Evolutionary conservation across 2,329 filamentous ascomycete genomes (phyloP).

Genomic region (Botrytis galanthina): DNA sequence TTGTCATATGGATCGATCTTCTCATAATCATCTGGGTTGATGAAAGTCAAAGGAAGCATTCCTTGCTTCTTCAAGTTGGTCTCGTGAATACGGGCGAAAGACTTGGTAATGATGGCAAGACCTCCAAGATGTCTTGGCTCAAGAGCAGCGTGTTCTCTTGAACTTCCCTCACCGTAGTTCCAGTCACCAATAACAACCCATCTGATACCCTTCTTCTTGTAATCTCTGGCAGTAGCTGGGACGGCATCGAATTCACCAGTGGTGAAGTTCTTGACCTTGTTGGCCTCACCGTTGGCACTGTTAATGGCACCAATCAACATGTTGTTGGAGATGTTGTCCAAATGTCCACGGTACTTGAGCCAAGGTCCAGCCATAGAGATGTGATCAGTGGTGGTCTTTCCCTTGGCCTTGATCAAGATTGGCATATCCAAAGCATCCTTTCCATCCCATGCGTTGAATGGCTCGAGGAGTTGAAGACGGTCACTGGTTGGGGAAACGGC

Average conservation of each 20-base stretch:
- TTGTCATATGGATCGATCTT: constrained; percentile 92
- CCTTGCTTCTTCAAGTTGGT: constrained; percentile 99
- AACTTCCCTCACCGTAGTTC: constrained; percentile 98
- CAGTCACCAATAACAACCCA: constrained; percentile 99
- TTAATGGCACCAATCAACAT: constrained; percentile 98
- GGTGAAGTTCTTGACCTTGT: constrained; percentile 92
- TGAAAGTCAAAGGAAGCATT: constrained; percentile 97
- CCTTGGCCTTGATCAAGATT: constrained; percentile 93
- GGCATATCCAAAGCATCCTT: constrained; percentile 83
- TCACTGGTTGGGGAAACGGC: constrained; percentile 85
- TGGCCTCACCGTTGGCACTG: constrained; percentile 91
- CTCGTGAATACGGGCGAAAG: constrained; percentile 99
- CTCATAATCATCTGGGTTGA: constrained; percentile 94
- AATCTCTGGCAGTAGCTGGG: constrained; percentile 91
- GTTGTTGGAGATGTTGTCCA: constrained; percentile 99
- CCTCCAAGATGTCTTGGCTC: constrained; percentile 97
- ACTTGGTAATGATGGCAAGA: constrained; percentile 92
- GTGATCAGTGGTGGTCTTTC: constrained; percentile 96
- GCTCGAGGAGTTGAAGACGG: constrained; percentile 86
- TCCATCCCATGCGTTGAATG: constrained; percentile 86
- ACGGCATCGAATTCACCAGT: constrained; percentile 84
- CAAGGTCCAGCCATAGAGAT: constrained; percentile 97
- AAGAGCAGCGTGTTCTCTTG: constrained; percentile 96
- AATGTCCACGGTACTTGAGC: constrained; percentile 97
- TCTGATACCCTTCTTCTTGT: constrained; percentile 93